Evolutionary conservation across 2,329 filamentous ascomycete genomes (phyloP).

Genomic region (Arthrobotrys megalospora): DNA sequence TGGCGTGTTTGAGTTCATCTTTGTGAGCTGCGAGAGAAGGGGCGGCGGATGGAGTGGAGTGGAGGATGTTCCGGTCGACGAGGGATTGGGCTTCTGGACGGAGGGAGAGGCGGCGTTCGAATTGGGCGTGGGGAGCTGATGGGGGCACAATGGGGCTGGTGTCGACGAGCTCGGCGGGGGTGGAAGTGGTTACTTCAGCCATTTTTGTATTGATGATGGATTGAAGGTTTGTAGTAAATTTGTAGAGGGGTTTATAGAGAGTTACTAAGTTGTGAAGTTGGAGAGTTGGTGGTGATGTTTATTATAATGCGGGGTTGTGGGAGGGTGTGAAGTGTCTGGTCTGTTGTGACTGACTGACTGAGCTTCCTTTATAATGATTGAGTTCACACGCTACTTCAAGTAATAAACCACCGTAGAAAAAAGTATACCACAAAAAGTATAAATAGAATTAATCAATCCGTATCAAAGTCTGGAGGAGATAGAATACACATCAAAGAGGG

Average conservation of each 20-base stretch:
- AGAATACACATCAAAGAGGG: no score
- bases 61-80: slow-evolving; percentile 59
- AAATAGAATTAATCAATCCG: slow-evolving; percentile 12
- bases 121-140: slow-evolving; percentile 26
- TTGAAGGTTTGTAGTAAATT: neutral
- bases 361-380: neutral
- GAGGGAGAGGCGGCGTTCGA: slow-evolving; percentile 54
- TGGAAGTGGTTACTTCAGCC: slow-evolving; percentile 38
- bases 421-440: slow-evolving; percentile 16
- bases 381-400: no score
- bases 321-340: no score
- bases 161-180: slow-evolving; percentile 30
- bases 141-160: slow-evolving; percentile 44
- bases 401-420: neutral
- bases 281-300: neutral
- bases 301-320: no score
- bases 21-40: slow-evolving; percentile 21
- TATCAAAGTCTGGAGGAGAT: neutral
- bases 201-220: slow-evolving; percentile 28
- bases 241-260: no score
- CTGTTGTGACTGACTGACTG: no score
- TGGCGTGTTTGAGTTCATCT: slow-evolving; percentile 63
- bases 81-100: slow-evolving; percentile 54
- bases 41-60: slow-evolving; percentile 13
- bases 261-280: neutral